Conservation (phyloP, 179 eudicot genomes). For the Drosera spatulata region DNA sequence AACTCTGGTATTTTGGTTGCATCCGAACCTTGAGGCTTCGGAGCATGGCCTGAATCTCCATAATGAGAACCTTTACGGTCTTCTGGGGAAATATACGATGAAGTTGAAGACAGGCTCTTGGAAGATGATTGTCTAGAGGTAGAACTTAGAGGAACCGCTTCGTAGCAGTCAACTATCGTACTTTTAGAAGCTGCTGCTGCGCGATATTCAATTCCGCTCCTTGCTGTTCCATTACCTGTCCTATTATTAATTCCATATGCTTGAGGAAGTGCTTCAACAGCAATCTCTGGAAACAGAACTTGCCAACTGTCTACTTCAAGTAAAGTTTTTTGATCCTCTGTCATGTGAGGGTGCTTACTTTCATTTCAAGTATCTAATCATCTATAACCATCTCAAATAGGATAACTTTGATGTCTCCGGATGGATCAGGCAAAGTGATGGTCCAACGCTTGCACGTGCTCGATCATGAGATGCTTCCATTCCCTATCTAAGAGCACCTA, state of each 20-base stretch:
- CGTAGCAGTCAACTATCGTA: background rate
- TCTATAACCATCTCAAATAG: background rate
- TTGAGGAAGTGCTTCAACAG: background rate
- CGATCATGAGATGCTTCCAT: too few relatives aligned
- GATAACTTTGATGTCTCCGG: background rate
- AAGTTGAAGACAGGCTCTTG: background rate
- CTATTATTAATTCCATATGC: background rate
- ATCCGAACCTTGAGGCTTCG: slow-evolving; percentile 12
- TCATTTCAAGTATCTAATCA: background rate
- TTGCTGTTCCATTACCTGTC: background rate
- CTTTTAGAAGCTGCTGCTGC: background rate
- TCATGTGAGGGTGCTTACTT: background rate
- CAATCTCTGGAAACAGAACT: background rate
- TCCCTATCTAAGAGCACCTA: too few relatives aligned
- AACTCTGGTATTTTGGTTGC: slow-evolving; percentile 12
- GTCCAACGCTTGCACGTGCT: background rate
- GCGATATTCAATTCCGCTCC: background rate
- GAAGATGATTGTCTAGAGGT: background rate
- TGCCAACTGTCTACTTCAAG: background rate
- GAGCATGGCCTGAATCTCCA: slow-evolving; percentile 1
- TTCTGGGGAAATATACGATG: background rate
- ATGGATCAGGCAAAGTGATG: background rate
- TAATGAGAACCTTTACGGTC: background rate
- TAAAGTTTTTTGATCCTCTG: background rate
- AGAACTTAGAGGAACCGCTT: too few relatives aligned